Percentiles rank a stretch among this genome's conserved stretches.
These are phyloP conservation scores for Tulasnella sp. DNA, from an alignment of 768 basidiomycete species.

Conservation along the genomic window DNA sequence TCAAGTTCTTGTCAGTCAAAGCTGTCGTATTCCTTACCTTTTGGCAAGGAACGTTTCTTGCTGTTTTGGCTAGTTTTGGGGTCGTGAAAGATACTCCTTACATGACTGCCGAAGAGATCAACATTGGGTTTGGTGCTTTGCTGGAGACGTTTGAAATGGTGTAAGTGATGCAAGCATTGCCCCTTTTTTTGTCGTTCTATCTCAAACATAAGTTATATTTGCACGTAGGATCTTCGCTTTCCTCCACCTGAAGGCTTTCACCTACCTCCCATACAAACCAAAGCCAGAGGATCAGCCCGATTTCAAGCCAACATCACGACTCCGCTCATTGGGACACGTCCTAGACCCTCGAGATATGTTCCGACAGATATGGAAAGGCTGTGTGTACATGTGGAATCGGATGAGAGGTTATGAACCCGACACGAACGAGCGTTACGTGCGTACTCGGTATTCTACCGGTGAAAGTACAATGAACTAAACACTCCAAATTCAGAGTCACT, in stretches of 20 bases:
- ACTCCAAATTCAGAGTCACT: slow-evolving; percentile 38
- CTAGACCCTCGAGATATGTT: slow-evolving; percentile 68
- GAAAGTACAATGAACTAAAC: neutral
- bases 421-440: slow-evolving; percentile 33
- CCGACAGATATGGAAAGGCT: slow-evolving; percentile 55
- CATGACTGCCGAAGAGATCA: slow-evolving; percentile 71
- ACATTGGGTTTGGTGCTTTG: slow-evolving; percentile 64
- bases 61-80: slow-evolving; percentile 52
- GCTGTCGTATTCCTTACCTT: slow-evolving; percentile 74
- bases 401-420: slow-evolving; percentile 55
- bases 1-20: slow-evolving; percentile 69
- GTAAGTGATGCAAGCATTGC: slow-evolving; percentile 40
- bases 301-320: slow-evolving; percentile 47
- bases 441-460: neutral
- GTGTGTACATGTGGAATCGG: slow-evolving; percentile 54
- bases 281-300: slow-evolving; percentile 34
- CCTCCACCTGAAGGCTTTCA: slow-evolving; percentile 67
- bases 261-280: slow-evolving; percentile 58
- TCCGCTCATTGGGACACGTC: slow-evolving; percentile 57
- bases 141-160: slow-evolving; percentile 73
- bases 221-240: slow-evolving; percentile 57
- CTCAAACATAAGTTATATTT: neutral
- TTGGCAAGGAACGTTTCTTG: slow-evolving; percentile 66
- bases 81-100: slow-evolving; percentile 61
- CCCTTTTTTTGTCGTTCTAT: neutral